phyloP scores from a whole-genome alignment of 2,329 filamentous ascomycete species.

The Beauveria bassiana region DNA sequence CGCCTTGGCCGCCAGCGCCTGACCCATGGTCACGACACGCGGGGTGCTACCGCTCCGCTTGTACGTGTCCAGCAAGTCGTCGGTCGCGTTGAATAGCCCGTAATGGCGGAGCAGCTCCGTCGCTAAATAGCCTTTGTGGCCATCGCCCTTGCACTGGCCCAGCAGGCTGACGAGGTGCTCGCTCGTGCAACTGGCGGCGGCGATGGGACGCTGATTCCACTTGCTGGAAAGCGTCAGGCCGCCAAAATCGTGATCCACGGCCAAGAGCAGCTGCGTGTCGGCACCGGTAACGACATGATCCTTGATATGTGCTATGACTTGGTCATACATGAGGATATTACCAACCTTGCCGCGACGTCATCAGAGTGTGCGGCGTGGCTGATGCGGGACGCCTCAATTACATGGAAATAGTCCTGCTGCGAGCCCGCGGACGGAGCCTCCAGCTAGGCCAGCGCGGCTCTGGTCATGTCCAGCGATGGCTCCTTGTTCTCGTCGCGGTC shows the following conservation, averaged over 20 bases:
- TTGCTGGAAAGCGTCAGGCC: conserved; percentile 17
- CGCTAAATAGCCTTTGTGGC: conserved; percentile 12
- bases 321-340: conserved; percentile 20
- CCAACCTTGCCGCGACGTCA: conserved; percentile 18
- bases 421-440: conserved; percentile 12
- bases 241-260: conserved; percentile 20
- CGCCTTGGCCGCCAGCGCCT: conserved; percentile 12
- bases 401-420: conserved; percentile 18
- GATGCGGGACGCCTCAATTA: conserved; percentile 20
- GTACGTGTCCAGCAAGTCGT: conserved; percentile 11
- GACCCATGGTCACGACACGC: conserved; percentile 12
- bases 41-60: conserved; percentile 8
- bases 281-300: conserved; percentile 16
- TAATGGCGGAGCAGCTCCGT: conserved; percentile 14
- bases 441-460: conserved; percentile 16
- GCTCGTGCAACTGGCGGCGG: conserved; percentile 14
- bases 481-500: conserved; percentile 16
- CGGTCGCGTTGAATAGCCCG: conserved; percentile 14
- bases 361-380: conserved; percentile 19
- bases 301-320: conserved; percentile 18
- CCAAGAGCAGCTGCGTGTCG: conserved; percentile 20
- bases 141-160: conserved; percentile 14
- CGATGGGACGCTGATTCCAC: conserved; percentile 16
- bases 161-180: conserved; percentile 14
- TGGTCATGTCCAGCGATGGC: conserved; percentile 17